These are phyloP conservation scores for Metschnikowia koreensis DNA, from an alignment of 805 yeast genomes.

Conservation along the genomic window DNA sequence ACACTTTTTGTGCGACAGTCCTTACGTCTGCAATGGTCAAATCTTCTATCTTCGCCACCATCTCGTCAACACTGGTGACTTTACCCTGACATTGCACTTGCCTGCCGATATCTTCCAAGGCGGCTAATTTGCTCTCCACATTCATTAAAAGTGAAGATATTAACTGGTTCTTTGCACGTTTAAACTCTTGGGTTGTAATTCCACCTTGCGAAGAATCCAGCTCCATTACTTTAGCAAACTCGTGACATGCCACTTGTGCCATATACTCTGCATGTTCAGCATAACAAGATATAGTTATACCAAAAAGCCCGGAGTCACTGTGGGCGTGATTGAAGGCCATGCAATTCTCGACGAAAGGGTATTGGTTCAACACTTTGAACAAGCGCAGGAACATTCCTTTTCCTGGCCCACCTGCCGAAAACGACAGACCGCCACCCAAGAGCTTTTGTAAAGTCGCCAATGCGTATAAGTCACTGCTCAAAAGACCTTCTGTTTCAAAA, in stretches of 20 bases:
- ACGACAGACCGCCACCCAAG: slow-evolving; percentile 96
- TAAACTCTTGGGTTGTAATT: slow-evolving; percentile 68
- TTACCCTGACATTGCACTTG: slow-evolving; percentile 84
- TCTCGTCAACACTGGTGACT: slow-evolving; percentile 71
- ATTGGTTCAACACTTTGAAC: slow-evolving; percentile 85
- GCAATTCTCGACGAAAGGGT: slow-evolving; percentile 88
- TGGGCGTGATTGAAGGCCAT: slow-evolving; percentile 86
- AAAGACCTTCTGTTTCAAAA: slow-evolving; percentile 82
- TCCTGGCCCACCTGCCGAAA: slow-evolving; percentile 98
- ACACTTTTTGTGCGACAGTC: slow-evolving; percentile 69
- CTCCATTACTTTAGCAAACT: slow-evolving; percentile 36
- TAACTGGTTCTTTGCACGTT: slow-evolving; percentile 89
- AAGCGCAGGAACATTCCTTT: slow-evolving; percentile 97
- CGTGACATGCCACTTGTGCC: slow-evolving; percentile 68
- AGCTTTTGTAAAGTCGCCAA: slow-evolving; percentile 86
- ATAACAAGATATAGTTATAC: slow-evolving; percentile 78
- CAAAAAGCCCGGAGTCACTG: slow-evolving; percentile 87
- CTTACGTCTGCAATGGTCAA: slow-evolving; percentile 68
- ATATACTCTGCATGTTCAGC: slow-evolving; percentile 84
- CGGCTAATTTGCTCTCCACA: slow-evolving; percentile 88
- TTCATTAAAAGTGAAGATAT: slow-evolving; percentile 88
- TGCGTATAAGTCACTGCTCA: slow-evolving; percentile 85
- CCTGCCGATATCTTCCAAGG: slow-evolving; percentile 91
- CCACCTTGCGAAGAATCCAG: slow-evolving; percentile 47
- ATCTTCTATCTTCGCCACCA: slow-evolving; percentile 72